A percentile compares a stretch with the other conserved stretches of the same genome.
Evolutionary conservation across 2,329 filamentous ascomycete species (phyloP).

Genomic region (Fusarium stilboides): DNA sequence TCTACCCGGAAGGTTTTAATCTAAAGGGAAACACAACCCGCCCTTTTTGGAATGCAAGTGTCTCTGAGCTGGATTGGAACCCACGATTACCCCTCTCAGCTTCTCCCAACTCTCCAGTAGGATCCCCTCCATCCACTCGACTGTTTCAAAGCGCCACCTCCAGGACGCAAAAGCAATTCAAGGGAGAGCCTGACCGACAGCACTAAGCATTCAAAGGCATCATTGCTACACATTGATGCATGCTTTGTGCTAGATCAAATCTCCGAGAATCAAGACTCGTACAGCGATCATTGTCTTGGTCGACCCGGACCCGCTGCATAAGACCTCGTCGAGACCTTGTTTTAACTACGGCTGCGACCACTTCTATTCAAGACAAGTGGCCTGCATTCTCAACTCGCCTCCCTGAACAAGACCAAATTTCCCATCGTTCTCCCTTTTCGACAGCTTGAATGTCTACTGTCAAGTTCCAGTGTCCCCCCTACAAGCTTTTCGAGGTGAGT

Average conservation of each 20-base stretch:
- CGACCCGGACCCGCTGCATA: constrained; percentile 52
- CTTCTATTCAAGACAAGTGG: constrained; percentile 58
- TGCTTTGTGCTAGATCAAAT: constrained; percentile 56
- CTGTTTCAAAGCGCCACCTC: constrained; percentile 57
- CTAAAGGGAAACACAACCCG: constrained; percentile 49
- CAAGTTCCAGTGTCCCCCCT: constrained; percentile 69
- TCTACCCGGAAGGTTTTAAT: constrained; percentile 27
- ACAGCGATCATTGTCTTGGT: constrained; percentile 51
- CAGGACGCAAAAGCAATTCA: constrained; percentile 54
- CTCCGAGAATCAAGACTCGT: constrained; percentile 55
- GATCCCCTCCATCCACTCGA: constrained; percentile 49
- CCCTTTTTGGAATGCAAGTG: constrained; percentile 58
- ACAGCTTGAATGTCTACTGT: constrained; percentile 71
- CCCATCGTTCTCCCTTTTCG: constrained; percentile 53
- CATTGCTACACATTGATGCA: constrained; percentile 51
- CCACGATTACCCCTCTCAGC: constrained; percentile 53
- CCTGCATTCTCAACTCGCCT: constrained; percentile 54
- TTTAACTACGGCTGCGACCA: constrained; percentile 54
- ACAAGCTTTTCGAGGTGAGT: constrained; percentile 74
- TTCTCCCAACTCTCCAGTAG: constrained; percentile 55
- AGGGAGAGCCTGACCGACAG: constrained; percentile 53
- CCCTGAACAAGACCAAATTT: constrained; percentile 53
- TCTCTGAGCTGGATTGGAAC: constrained; percentile 57
- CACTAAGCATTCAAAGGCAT: constrained; percentile 52
- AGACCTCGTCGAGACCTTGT: constrained; percentile 58